These are phyloP conservation scores for Alternaria brassicicola DNA, from an alignment of 2,329 filamentous ascomycete genomes.

Conservation along the genomic window DNA sequence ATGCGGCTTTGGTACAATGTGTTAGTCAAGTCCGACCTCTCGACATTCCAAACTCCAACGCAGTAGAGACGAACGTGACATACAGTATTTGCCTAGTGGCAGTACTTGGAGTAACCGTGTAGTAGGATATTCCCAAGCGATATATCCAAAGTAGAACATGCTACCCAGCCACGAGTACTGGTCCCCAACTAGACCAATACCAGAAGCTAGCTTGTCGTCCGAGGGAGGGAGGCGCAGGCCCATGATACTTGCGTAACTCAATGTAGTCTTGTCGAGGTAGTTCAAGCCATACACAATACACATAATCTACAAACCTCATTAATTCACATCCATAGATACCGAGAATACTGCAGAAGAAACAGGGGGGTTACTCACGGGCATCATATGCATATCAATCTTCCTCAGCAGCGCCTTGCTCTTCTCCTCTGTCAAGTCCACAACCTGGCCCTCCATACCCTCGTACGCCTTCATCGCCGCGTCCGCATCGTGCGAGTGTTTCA, in stretches of 20 bases:
- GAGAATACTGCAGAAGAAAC: neutral
- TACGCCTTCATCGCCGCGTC: constrained; percentile 67
- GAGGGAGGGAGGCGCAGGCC: constrained; percentile 50
- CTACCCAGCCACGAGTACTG: constrained; percentile 60
- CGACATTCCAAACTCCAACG: neutral
- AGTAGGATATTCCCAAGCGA: constrained; percentile 70
- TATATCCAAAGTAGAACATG: constrained; percentile 61
- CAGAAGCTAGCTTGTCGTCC: constrained; percentile 41
- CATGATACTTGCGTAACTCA: constrained; percentile 61
- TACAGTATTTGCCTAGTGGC: constrained; percentile 68
- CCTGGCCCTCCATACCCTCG: constrained; percentile 55
- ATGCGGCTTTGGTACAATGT: constrained; percentile 49
- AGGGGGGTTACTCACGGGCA: constrained; percentile 55
- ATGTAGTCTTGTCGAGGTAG: constrained; percentile 65
- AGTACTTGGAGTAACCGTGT: constrained; percentile 68
- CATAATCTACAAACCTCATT: constrained; percentile 52
- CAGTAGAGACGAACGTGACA: neutral
- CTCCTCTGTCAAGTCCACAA: constrained; percentile 60
- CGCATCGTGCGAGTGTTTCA: constrained; percentile 62
- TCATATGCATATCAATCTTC: constrained; percentile 67
- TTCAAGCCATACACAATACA: constrained; percentile 65
- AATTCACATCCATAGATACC: neutral
- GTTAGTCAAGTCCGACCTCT: neutral
- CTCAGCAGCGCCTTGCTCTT: constrained; percentile 65
- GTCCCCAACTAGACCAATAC: constrained; percentile 55